A percentile compares a stretch with the other conserved stretches of the same genome.
These are phyloP conservation scores for Trichoderma virens DNA, from an alignment of 495 filamentous ascomycete genomes.

Conservation along the genomic window DNA sequence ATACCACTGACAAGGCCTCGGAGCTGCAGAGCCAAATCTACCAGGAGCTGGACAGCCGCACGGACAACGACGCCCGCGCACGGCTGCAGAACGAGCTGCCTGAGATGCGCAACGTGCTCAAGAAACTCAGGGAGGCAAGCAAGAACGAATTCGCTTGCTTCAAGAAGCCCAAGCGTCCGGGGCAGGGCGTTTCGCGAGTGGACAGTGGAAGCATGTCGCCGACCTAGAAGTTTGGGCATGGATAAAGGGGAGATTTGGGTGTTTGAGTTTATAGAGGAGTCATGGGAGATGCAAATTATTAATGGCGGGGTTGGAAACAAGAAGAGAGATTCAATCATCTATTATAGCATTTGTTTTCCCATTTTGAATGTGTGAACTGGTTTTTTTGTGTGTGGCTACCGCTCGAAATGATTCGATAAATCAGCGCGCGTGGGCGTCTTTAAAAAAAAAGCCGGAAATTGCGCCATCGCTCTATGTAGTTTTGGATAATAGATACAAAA, in stretches of 20 bases:
- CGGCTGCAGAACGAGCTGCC: slow-evolving; percentile 77
- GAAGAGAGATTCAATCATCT: neutral
- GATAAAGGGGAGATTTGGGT: too few relatives aligned
- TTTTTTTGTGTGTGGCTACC: neutral
- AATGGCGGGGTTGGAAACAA: neutral
- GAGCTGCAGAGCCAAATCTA: slow-evolving; percentile 82
- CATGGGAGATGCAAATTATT: neutral
- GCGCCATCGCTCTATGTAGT: slow-evolving; percentile 1
- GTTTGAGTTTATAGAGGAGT: neutral
- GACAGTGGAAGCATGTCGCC: slow-evolving; percentile 3
- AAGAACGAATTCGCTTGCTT: slow-evolving; percentile 83
- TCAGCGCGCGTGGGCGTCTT: too few relatives aligned
- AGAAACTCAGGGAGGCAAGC: slow-evolving; percentile 72
- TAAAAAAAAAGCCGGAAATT: neutral
- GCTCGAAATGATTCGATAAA: neutral
- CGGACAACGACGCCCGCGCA: slow-evolving; percentile 73
- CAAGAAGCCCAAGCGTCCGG: slow-evolving; percentile 38
- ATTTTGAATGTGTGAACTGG: neutral
- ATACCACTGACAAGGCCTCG: slow-evolving; percentile 74
- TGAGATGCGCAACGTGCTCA: slow-evolving; percentile 78
- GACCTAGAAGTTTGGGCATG: neutral
- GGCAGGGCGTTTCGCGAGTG: neutral
- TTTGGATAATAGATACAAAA: neutral
- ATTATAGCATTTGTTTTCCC: neutral
- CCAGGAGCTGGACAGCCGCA: slow-evolving; percentile 75